Percentiles rank a stretch among this genome's conserved stretches.
phyloP scores from a whole-genome alignment of 2,329 filamentous ascomycete species.

The Penicillium sp. region DNA sequence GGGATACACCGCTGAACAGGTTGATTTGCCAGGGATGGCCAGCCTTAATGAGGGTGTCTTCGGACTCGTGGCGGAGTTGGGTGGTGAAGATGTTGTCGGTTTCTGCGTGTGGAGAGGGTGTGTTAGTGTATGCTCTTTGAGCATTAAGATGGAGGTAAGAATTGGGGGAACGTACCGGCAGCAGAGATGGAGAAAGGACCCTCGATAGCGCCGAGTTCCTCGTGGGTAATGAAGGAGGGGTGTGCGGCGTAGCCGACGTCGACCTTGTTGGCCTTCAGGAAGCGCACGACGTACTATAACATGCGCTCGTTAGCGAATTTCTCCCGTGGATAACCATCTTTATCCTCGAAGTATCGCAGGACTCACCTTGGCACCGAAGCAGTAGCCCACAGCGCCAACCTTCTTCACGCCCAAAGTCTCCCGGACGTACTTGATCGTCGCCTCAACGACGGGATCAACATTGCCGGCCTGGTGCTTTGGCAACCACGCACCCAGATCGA shows the following conservation, averaged over 20 bases:
- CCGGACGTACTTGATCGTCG: slow-evolving; percentile 58
- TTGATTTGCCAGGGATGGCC: slow-evolving; percentile 72
- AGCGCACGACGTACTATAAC: slow-evolving; percentile 67
- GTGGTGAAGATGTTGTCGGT: slow-evolving; percentile 66
- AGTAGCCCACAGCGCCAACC: slow-evolving; percentile 70
- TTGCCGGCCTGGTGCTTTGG: slow-evolving; percentile 49
- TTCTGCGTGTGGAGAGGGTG: slow-evolving; percentile 44
- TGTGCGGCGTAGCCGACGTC: slow-evolving; percentile 74
- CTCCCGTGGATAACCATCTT: not conserved
- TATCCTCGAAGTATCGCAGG: not conserved
- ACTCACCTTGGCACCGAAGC: slow-evolving; percentile 70
- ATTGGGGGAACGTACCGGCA: slow-evolving; percentile 41
- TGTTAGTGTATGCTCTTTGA: slow-evolving; percentile 5
- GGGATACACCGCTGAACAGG: slow-evolving; percentile 69
- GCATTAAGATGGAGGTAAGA: not conserved
- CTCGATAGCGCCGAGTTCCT: slow-evolving; percentile 66
- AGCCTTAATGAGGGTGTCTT: slow-evolving; percentile 62
- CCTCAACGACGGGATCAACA: slow-evolving; percentile 57
- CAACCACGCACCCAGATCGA: slow-evolving; percentile 55
- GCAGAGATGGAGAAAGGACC: slow-evolving; percentile 69
- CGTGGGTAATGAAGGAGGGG: slow-evolving; percentile 71
- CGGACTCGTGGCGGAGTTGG: slow-evolving; percentile 65
- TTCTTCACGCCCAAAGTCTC: slow-evolving; percentile 58
- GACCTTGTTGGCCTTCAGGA: slow-evolving; percentile 63
- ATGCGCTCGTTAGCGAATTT: not conserved